phyloP scores from a whole-genome alignment of 2,329 filamentous ascomycete genomes.

The Coniochaeta sp. region DNA sequence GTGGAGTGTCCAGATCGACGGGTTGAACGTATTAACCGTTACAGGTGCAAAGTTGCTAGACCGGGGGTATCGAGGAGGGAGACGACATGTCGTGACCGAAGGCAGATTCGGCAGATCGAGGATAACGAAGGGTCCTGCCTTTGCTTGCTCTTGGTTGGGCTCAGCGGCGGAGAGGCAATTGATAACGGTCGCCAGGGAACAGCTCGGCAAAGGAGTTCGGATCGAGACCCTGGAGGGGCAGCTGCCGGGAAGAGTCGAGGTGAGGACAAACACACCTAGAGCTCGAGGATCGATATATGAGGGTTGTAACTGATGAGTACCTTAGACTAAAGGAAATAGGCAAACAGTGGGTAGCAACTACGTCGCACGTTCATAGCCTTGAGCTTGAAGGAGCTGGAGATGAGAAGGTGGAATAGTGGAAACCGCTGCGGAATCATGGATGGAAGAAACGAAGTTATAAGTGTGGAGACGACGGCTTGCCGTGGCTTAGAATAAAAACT shows the following conservation, averaged over 20 bases:
- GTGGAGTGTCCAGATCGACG: not conserved
- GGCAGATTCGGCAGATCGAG: not conserved
- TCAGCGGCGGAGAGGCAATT: not conserved
- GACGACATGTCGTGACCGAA: not conserved
- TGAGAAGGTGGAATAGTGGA: too few species aligned
- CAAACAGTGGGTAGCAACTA: too few species aligned
- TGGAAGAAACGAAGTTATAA: too few species aligned
- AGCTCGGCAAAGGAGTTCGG: not conserved
- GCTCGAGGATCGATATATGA: too few species aligned
- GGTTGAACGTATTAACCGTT: not conserved
- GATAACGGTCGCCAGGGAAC: not conserved
- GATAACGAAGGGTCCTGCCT: not conserved
- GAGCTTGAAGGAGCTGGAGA: too few species aligned
- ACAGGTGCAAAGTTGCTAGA: not conserved
- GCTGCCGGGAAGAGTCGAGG: not conserved
- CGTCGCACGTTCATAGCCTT: too few species aligned
- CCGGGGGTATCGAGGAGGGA: not conserved
- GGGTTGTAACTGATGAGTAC: too few species aligned
- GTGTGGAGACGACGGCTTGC: too few species aligned
- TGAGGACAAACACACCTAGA: not conserved
- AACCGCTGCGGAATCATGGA: too few species aligned
- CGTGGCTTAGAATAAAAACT: too few species aligned
- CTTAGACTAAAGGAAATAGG: too few species aligned
- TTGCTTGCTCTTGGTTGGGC: not conserved
- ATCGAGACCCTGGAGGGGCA: not conserved